Evolutionary conservation across 352 stramenopile species (phyloP), one percentile per base, ranked within the genome.

Genomic region (Pythium utonaiense): DNA sequence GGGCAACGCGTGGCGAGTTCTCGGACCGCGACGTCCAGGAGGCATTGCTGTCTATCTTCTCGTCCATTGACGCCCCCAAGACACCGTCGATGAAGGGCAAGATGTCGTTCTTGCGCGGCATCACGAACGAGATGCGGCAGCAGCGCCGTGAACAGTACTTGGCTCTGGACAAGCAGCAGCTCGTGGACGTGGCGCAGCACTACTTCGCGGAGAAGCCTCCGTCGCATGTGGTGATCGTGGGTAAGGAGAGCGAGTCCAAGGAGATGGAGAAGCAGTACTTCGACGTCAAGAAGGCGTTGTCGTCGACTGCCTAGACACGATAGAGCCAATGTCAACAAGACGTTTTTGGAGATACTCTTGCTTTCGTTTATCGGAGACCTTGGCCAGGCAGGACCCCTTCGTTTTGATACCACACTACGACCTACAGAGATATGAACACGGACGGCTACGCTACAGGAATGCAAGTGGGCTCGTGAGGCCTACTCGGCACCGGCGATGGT

Each of bases 71-170:
- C 53, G 75, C 83, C n/a, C 85, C 85, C 1, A 84, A 85, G 69
- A 88, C 85, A 12, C 75, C 85, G 30, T 88, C 83, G 1, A 78
- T 79, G 62, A 89, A 88, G 42, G 85, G 85, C 51, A 80, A 81
- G 41, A 88, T 89, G 71, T 64, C 74, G 40, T 94, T 94, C 36
- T 57, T 91, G 62, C 80, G 81, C 12, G 85, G 83, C 27, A 89
- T 94, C 62, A 89, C 85, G 41, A 89, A 94, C 66, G 85, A 90
- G 6, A 91, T 93, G 79, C 79, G 83, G 1, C 83, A 94, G 60
- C 57, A 69, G 21, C 78, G 85, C 3, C 80, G 82, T 42, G 74
- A 86, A 36, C 78, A 93, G 65, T 91, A 89, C 52, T 62, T 89
- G 47, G 60, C 69, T 30, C 59, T 89, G 40, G 70, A 61, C 13